Evolutionary conservation across 768 basidiomycete species (phyloP).

Genomic region (Trametes gibbosa): DNA sequence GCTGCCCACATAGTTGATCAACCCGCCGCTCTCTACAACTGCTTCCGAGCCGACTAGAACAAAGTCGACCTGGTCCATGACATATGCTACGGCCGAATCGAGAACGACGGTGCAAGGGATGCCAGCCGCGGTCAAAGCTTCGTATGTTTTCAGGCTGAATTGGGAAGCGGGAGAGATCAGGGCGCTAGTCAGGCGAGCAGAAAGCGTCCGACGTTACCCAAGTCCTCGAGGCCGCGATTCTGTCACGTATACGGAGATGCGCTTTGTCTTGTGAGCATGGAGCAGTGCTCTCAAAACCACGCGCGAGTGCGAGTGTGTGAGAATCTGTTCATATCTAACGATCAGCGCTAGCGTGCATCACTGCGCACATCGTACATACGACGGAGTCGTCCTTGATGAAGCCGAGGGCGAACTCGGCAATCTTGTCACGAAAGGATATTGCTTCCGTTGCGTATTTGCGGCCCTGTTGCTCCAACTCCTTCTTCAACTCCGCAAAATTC

Average conservation of each 20-base stretch:
- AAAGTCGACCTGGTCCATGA: constrained; percentile 95
- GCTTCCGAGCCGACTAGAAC: constrained; percentile 97
- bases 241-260: constrained; percentile 97
- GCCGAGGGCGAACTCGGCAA: constrained; percentile 81
- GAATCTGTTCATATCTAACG: constrained; percentile 55
- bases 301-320: constrained; percentile 95
- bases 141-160: constrained; percentile 86
- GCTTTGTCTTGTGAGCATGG: constrained; percentile 85
- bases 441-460: constrained; percentile 75
- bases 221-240: constrained; percentile 89
- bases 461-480: constrained; percentile 78
- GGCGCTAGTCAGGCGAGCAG: constrained; percentile 6
- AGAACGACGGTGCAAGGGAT: constrained; percentile 94
- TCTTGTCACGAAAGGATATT: constrained; percentile 82
- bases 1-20: constrained; percentile 91
- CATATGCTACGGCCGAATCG: constrained; percentile 95
- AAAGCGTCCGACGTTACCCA: constrained; percentile 53
- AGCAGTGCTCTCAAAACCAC: constrained; percentile 93
- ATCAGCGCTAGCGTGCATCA: constrained; percentile 16
- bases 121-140: constrained; percentile 81
- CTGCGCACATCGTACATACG: constrained; percentile 38
- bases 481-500: constrained; percentile 85
- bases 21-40: constrained; percentile 93
- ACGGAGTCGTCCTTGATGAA: constrained; percentile 96
- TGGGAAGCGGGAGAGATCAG: constrained; percentile 9